phyloP scores from a whole-genome alignment of 257 asterid genomes.

The Vinca minor region DNA sequence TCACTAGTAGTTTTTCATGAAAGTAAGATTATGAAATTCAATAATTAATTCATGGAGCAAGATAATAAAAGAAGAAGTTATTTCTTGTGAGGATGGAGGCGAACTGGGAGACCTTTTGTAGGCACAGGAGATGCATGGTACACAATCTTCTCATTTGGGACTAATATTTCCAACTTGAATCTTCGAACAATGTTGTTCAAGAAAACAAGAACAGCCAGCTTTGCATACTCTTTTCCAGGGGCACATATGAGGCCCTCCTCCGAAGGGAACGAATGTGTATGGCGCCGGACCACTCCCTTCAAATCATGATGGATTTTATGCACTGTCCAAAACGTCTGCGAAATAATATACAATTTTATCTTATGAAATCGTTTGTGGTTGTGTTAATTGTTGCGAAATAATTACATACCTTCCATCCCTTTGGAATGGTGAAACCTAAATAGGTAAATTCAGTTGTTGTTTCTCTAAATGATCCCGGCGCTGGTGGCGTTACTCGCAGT shows the following conservation, averaged over 20 bases:
- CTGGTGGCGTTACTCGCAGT: conserved; percentile 5
- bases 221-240: conserved; percentile 50
- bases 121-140: conserved; percentile 35
- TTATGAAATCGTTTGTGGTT: too few species aligned
- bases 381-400: too few species aligned
- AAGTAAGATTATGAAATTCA: too few species aligned
- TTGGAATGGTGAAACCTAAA: conserved; percentile 2
- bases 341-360: too few species aligned
- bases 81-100: conserved; percentile 34
- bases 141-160: conserved; percentile 41
- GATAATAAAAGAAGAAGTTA: too few species aligned
- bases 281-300: conserved; percentile 47
- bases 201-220: conserved; percentile 38
- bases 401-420: conserved; percentile 11
- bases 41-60: too few species aligned
- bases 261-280: conserved; percentile 41
- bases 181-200: conserved; percentile 42
- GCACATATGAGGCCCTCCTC: conserved; percentile 44
- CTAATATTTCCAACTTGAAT: conserved; percentile 29
- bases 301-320: conserved; percentile 40
- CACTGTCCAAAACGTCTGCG: conserved; percentile 39
- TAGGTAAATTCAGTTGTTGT: not conserved
- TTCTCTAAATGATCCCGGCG: not conserved
- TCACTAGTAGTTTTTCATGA: too few species aligned
- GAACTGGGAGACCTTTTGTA: conserved; percentile 37